Evolutionary conservation across 2,329 filamentous ascomycete species (phyloP).

Genomic region (Orbilia brochopaga): DNA sequence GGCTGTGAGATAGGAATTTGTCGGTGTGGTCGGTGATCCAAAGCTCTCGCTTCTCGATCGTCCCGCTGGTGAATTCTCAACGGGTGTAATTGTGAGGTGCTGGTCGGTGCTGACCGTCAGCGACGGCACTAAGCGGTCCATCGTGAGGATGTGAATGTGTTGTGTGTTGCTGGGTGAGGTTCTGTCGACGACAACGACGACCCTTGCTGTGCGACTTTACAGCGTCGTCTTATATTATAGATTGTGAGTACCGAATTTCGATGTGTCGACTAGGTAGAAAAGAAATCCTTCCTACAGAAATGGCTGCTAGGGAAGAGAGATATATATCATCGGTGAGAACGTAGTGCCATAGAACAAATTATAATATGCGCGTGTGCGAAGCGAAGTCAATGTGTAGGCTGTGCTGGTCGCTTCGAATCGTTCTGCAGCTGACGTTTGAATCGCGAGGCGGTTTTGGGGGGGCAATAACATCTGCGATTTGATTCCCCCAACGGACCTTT

Average conservation of each 20-base stretch:
- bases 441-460: conserved; percentile 34
- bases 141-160: conserved; percentile 15
- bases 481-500: conserved; percentile 27
- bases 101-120: conserved; percentile 49
- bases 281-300: too few relatives aligned
- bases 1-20: conserved; percentile 45
- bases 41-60: conserved; percentile 48
- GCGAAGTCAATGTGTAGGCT: conserved; percentile 20
- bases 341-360: background rate
- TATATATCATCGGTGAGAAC: too few relatives aligned
- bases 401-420: background rate
- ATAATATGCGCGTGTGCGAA: conserved; percentile 14
- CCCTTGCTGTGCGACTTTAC: conserved; percentile 13
- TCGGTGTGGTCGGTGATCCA: conserved; percentile 45
- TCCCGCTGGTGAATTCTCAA: conserved; percentile 17
- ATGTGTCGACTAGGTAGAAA: too few relatives aligned
- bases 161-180: conserved; percentile 12
- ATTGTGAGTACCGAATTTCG: too few relatives aligned
- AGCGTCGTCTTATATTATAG: too few relatives aligned
- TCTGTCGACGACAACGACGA: conserved; percentile 14
- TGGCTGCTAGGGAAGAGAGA: too few relatives aligned
- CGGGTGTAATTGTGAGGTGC: conserved; percentile 41
- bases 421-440: conserved; percentile 23
- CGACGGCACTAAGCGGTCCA: conserved; percentile 29
- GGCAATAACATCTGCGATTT: conserved; percentile 30